Base-by-base conservation (phyloP, 495 filamentous ascomycete genomes). In the Hypoxylon fragiforme region DNA sequence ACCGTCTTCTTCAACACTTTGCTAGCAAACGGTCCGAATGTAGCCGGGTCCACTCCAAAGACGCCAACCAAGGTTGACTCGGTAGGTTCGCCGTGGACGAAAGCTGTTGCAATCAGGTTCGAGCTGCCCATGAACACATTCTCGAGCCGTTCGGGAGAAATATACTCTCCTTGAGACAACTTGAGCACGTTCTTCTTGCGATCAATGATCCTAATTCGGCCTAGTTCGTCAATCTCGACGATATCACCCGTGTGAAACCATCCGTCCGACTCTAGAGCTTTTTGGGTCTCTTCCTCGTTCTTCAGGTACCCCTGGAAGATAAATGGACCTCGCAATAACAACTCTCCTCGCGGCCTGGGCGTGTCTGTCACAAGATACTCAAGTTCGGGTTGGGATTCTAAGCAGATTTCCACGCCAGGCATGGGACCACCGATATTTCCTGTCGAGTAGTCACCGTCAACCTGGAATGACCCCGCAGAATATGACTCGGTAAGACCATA, bases 201-300 rank as follows among this genome's bases (percentile, higher is more conserved):
- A 72, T 98, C 94, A 62, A 98, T 86, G 71, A 98, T 92, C 61
- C 82, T 84, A 75, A 97, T 88, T 48, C 95, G 89, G 50, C 94
- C 94, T 63, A 87, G 71, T 43, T 83, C 82, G 68, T 98, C 94
- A 20, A 98, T 75, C 13, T 81, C 79, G 64, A 82, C 87, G 37
- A 98, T 92, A 63, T 98, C 94, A 15, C 94, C 94, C 1, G 94
- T 97, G 61, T 86, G 85, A 80, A 98, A 97, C 94, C 94, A 98
- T 50, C 94, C 94, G 60, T 97, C 95, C 39, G 85, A 76, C 13
- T 90, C 85, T 34, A 97, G 76, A 7, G 86, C 82, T 71, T 92
- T 92, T 47, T 75, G 73, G 7, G 94, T 97, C 74, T 96, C 90
- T 38, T 85, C 90, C 6, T 85, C 79, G 69, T 95, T 92, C 72